Evolutionary conservation across 345 rosid species (phyloP).

Genomic region (Pistacia integerrima): DNA sequence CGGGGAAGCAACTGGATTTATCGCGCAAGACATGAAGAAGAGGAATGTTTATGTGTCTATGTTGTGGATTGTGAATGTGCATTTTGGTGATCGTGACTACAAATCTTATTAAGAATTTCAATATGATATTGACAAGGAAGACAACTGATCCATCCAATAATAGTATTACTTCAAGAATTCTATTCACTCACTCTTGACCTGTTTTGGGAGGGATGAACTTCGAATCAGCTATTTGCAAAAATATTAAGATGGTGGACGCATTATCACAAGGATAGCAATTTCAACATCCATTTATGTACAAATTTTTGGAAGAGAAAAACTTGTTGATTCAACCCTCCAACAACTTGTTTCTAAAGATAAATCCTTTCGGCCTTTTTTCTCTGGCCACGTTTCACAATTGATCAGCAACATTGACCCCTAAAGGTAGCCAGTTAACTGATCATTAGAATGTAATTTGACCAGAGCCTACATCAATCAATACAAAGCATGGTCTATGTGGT

Average conservation of each 20-base stretch:
- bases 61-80: too few species aligned
- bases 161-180: too few species aligned
- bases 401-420: not conserved
- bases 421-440: not conserved
- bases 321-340: not conserved
- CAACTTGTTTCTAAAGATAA: not conserved
- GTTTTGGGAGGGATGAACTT: too few species aligned
- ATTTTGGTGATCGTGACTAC: not conserved
- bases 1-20: not conserved
- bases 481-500: not conserved
- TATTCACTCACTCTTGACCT: too few species aligned
- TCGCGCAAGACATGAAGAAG: not conserved
- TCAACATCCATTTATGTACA: too few species aligned
- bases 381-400: not conserved
- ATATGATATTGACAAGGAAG: not conserved
- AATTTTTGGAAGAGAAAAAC: not conserved
- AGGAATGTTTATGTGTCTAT: not conserved
- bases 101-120: not conserved
- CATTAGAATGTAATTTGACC: not conserved
- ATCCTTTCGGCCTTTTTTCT: too few species aligned
- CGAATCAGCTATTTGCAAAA: too few species aligned
- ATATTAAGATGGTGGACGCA: too few species aligned
- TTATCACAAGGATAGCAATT: too few species aligned
- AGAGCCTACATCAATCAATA: not conserved
- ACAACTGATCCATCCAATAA: too few species aligned